These are phyloP conservation scores for Pythium phragmiticola DNA, from an alignment of 352 stramenopile species.

Conservation along the genomic window DNA sequence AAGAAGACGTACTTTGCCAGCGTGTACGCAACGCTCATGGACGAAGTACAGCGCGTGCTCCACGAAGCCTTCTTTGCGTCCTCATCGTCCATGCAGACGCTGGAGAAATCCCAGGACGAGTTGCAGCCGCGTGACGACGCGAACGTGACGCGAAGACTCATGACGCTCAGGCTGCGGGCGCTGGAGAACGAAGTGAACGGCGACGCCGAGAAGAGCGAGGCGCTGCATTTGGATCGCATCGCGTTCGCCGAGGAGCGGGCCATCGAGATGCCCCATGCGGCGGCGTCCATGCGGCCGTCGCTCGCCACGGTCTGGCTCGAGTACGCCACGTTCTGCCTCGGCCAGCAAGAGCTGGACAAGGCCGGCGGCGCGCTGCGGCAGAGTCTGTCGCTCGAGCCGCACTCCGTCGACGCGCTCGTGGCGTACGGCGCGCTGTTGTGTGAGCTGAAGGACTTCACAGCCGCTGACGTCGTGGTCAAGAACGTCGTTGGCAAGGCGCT, in stretches of 20 bases:
- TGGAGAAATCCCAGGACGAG: conserved; percentile 34
- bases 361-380: conserved; percentile 53
- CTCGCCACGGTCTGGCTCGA: conserved; percentile 55
- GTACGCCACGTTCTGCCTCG: conserved; percentile 61
- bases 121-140: conserved; percentile 24
- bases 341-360: conserved; percentile 46
- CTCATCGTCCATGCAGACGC: conserved; percentile 2
- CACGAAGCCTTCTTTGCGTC: conserved; percentile 57
- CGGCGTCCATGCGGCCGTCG: conserved; percentile 5
- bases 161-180: conserved; percentile 46
- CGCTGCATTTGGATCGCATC: conserved; percentile 65
- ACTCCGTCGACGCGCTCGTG: conserved; percentile 40
- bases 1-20: conserved; percentile 65
- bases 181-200: conserved; percentile 73
- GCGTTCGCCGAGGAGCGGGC: conserved; percentile 47
- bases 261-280: conserved; percentile 11
- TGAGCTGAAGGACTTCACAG: conserved; percentile 50
- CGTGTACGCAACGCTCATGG: conserved; percentile 71
- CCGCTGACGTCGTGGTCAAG: conserved; percentile 45
- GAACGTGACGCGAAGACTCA: conserved; percentile 30
- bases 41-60: conserved; percentile 70
- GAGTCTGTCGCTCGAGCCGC: conserved; percentile 52
- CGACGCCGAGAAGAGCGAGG: conserved; percentile 61
- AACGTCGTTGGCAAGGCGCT: conserved; percentile 31
- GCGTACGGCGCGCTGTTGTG: conserved; percentile 58